A percentile compares a stretch with the other conserved stretches of the same genome.
Conservation (phyloP, 345 rosid species). For the Acer yangbiense region DNA sequence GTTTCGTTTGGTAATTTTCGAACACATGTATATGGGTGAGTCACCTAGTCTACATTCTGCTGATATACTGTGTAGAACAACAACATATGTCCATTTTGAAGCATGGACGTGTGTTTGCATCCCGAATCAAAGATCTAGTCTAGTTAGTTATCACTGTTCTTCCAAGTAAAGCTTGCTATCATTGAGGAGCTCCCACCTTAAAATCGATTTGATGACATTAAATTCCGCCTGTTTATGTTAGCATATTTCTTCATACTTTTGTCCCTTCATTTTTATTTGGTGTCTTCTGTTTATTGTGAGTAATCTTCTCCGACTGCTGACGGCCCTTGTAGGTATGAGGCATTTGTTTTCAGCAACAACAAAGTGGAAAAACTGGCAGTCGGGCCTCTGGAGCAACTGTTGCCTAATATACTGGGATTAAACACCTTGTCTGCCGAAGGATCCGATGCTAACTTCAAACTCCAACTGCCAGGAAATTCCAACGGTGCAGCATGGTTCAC, state of each 20-base stretch:
- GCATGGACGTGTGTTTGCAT: neutral
- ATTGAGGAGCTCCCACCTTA: neutral
- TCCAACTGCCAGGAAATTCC: conserved; percentile 38
- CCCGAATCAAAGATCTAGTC: neutral
- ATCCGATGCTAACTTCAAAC: conserved; percentile 46
- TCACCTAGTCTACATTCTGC: neutral
- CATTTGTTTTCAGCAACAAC: conserved; percentile 38
- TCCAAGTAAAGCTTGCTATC: neutral
- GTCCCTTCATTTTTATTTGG: neutral
- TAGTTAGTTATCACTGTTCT: neutral
- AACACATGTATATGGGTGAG: neutral
- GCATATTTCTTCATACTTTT: neutral
- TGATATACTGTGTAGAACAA: neutral
- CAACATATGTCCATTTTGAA: neutral
- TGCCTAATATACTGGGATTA: conserved; percentile 51
- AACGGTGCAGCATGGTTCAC: conserved; percentile 54
- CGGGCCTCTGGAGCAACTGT: conserved; percentile 48
- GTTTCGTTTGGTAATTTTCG: neutral
- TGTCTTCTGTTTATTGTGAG: neutral
- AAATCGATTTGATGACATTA: neutral
- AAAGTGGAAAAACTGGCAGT: conserved; percentile 47
- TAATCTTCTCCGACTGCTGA: neutral
- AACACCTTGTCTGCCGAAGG: conserved; percentile 40
- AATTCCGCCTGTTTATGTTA: neutral
- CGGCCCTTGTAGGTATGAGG: conserved; percentile 47